Percentiles rank a stretch among this genome's conserved stretches.
Evolutionary conservation across 1,284 basidiomycete genomes (phyloP).

Genomic region (Gymnopus androsaceus): DNA sequence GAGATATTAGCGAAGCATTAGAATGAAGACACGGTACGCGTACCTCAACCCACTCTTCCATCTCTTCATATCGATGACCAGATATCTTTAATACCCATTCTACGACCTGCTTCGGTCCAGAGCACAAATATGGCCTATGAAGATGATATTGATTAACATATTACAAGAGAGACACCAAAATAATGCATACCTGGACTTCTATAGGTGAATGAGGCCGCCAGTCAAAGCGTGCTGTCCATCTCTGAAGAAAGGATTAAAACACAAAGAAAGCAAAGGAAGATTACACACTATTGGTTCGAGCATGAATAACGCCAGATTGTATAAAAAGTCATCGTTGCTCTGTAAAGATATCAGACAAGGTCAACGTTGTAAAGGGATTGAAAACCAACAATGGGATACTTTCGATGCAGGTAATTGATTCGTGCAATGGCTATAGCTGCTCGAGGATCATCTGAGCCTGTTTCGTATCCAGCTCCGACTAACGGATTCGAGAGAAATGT

Average conservation of each 20-base stretch:
- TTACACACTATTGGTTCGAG: constrained; percentile 9
- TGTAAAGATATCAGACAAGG: neutral
- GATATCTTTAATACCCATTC: constrained; percentile 10
- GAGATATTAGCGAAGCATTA: neutral
- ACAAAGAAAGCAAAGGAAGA: neutral
- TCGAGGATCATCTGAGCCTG: constrained; percentile 8
- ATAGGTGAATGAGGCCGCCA: constrained; percentile 13
- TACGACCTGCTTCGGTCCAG: constrained; percentile 10
- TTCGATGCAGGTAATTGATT: constrained; percentile 8
- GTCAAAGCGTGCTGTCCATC: constrained; percentile 8
- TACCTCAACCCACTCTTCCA: constrained; percentile 12
- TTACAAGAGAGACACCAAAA: no score
- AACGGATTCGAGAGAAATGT: constrained; percentile 11
- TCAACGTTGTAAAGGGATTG: neutral
- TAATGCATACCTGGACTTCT: no score
- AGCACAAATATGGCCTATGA: constrained; percentile 11
- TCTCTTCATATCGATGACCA: constrained; percentile 13
- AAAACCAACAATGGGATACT: constrained; percentile 9
- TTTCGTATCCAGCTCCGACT: neutral
- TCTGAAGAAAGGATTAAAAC: neutral
- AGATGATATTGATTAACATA: no score
- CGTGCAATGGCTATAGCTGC: constrained; percentile 13
- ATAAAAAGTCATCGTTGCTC: constrained; percentile 11
- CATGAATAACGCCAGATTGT: constrained; percentile 12
- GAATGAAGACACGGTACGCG: neutral